phyloP scores from a whole-genome alignment of 2,329 filamentous ascomycete species.

The Aspergillus sp. region DNA sequence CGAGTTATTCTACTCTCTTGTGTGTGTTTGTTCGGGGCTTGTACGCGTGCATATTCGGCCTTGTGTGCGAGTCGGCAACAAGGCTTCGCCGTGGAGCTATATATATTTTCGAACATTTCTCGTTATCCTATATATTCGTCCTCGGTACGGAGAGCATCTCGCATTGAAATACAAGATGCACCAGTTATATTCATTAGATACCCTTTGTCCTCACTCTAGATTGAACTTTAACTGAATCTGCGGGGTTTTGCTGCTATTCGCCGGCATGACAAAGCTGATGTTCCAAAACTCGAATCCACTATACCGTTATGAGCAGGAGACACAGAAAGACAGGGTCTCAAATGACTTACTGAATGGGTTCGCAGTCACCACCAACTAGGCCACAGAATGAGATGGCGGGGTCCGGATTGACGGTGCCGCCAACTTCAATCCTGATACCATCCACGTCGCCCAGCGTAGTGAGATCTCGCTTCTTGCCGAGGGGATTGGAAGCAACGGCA shows the following conservation, averaged over 20 bases:
- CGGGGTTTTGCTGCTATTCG: background rate
- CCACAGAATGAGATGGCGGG: conserved; percentile 21
- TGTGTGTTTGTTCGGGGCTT: too few relatives aligned
- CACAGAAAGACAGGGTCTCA: too few relatives aligned
- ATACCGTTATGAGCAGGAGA: background rate
- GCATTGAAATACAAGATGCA: too few relatives aligned
- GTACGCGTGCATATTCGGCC: too few relatives aligned
- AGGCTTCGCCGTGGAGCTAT: too few relatives aligned
- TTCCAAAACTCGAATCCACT: conserved; percentile 22
- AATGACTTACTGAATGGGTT: conserved; percentile 18
- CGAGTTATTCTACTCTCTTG: too few relatives aligned
- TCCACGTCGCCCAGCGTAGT: conserved; percentile 20
- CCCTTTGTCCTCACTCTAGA: background rate
- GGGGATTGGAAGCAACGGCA: conserved; percentile 34
- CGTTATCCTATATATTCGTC: too few relatives aligned
- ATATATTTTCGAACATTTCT: too few relatives aligned
- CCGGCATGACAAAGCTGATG: conserved; percentile 14
- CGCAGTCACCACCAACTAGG: conserved; percentile 14
- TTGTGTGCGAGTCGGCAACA: too few relatives aligned
- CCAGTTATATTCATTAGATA: too few relatives aligned
- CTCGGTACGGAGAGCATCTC: too few relatives aligned
- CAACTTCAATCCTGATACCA: conserved; percentile 20
- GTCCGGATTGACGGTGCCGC: conserved; percentile 17
- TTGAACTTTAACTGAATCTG: conserved; percentile 9
- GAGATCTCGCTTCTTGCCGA: conserved; percentile 18